These are phyloP conservation scores for Helicocarpus griseus DNA, from an alignment of 2,329 filamentous ascomycete species.

Conservation along the genomic window DNA sequence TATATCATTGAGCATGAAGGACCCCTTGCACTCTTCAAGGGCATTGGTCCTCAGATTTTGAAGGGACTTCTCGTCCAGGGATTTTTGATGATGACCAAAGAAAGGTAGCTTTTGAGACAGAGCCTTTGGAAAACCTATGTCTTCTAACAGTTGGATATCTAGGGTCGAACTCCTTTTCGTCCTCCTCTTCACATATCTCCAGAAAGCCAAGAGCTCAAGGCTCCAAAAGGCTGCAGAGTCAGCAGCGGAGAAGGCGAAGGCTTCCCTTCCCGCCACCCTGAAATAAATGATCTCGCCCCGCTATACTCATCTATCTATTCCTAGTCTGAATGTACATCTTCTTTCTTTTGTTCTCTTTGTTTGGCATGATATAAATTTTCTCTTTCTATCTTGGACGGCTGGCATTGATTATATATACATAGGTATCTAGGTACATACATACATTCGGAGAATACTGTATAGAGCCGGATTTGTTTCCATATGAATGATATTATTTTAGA, in stretches of 20 bases:
- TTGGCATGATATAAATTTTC: slow-evolving; percentile 6
- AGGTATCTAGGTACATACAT: neutral
- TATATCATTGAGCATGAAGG: slow-evolving; percentile 91
- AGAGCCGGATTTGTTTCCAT: neutral
- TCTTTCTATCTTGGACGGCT: slow-evolving; percentile 5
- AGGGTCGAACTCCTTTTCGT: slow-evolving; percentile 85
- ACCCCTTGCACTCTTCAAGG: slow-evolving; percentile 78
- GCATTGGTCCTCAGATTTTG: slow-evolving; percentile 83
- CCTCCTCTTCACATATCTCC: slow-evolving; percentile 72
- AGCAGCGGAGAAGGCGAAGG: slow-evolving; percentile 53
- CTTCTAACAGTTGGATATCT: slow-evolving; percentile 3
- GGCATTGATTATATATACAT: slow-evolving; percentile 8
- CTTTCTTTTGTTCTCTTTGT: slow-evolving; percentile 9
- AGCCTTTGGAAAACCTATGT: too few species aligned
- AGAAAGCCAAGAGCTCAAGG: slow-evolving; percentile 58
- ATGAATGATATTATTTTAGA: neutral
- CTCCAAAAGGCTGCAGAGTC: slow-evolving; percentile 57
- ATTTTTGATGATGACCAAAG: slow-evolving; percentile 98
- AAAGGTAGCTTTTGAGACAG: too few species aligned
- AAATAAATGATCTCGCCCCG: slow-evolving; percentile 28
- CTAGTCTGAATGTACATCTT: slow-evolving; percentile 7
- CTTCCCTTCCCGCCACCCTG: slow-evolving; percentile 36
- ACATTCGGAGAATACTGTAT: neutral
- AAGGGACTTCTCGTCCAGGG: slow-evolving; percentile 93
- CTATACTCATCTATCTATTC: neutral